phyloP scores from a whole-genome alignment of 805 yeast genomes.

The Spathaspora boniae region DNA sequence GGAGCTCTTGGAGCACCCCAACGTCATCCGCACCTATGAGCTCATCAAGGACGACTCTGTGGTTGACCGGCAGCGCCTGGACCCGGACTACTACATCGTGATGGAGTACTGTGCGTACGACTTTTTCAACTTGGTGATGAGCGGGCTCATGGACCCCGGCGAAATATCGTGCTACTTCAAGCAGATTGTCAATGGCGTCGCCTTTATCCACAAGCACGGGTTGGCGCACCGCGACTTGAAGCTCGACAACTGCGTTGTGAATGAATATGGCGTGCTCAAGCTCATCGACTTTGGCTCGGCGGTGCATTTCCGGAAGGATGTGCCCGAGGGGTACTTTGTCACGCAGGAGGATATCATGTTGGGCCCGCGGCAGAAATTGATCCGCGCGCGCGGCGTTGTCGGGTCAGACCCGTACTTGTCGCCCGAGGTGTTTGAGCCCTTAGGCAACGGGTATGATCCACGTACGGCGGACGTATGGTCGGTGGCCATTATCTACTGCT shows the following conservation, averaged over 20 bases:
- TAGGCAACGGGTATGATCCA: constrained; percentile 65
- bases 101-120: constrained; percentile 95
- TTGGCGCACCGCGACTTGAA: constrained; percentile 92
- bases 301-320: constrained; percentile 68
- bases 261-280: constrained; percentile 69
- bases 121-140: constrained; percentile 90
- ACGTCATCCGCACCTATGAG: constrained; percentile 78
- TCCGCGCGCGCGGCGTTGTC: constrained; percentile 75
- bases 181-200: constrained; percentile 74
- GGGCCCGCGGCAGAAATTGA: constrained; percentile 41
- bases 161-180: constrained; percentile 80
- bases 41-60: constrained; percentile 54
- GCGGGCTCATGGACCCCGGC: constrained; percentile 65
- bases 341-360: constrained; percentile 7
- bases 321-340: constrained; percentile 8
- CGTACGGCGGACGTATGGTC: constrained; percentile 92
- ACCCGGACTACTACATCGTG: constrained; percentile 55
- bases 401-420: constrained; percentile 97
- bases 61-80: constrained; percentile 8
- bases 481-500: constrained; percentile 84
- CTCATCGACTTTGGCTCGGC: constrained; percentile 94
- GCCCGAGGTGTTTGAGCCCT: constrained; percentile 71
- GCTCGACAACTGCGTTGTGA: constrained; percentile 89
- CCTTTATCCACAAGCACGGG: constrained; percentile 74
- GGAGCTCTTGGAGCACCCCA: constrained; percentile 66